Conservation (phyloP, 2,329 filamentous ascomycete genomes). For the Aureobasidium sp. region DNA sequence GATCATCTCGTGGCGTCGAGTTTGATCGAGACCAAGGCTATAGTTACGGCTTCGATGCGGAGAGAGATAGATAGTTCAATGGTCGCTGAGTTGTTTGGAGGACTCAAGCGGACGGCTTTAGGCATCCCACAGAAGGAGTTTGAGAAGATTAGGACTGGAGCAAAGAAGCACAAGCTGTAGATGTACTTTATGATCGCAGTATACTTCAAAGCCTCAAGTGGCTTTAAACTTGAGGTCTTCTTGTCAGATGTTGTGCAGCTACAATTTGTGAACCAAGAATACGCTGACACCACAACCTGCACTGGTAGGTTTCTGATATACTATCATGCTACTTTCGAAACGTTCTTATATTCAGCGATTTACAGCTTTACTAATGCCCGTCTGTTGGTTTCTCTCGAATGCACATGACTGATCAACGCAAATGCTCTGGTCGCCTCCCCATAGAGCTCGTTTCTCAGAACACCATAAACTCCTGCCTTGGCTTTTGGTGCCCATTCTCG, state of each 20-base stretch:
- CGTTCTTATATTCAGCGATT: background rate
- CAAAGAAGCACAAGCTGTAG: background rate
- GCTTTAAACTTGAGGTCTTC: no score
- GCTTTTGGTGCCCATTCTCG: slow-evolving; percentile 36
- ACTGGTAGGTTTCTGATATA: background rate
- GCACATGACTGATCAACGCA: slow-evolving; percentile 48
- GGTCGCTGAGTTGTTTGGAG: background rate
- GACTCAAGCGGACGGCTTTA: background rate
- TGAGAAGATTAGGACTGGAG: background rate
- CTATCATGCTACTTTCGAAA: background rate
- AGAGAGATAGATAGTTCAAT: background rate
- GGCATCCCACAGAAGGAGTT: background rate
- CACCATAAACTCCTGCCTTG: slow-evolving; percentile 46
- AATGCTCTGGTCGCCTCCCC: slow-evolving; percentile 48
- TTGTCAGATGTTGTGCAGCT: background rate
- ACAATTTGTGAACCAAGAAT: background rate
- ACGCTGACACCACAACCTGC: no score
- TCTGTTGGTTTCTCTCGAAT: slow-evolving; percentile 38
- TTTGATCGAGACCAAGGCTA: background rate
- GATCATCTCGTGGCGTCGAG: background rate
- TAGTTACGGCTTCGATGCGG: background rate
- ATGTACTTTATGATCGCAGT: no score
- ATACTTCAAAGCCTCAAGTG: no score
- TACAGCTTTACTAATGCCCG: slow-evolving; percentile 24
- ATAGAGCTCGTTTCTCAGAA: slow-evolving; percentile 47